A percentile compares a stretch with the other conserved stretches of the same genome.
phyloP scores from a whole-genome alignment of 1,284 basidiomycete genomes.

The Moesziomyces sp. region DNA sequence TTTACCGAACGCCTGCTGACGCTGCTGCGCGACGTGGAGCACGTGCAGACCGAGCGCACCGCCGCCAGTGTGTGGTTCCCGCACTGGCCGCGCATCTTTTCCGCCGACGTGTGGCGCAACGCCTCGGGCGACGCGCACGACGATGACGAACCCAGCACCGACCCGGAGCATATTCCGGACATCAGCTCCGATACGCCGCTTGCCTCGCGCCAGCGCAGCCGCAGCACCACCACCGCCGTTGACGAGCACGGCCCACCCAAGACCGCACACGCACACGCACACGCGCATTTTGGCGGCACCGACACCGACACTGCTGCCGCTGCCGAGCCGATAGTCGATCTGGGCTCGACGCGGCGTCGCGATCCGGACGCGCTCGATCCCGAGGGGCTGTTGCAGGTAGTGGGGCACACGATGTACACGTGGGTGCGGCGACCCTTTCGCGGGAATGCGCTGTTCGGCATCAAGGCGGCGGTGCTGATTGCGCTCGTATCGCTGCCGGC shows the following conservation, averaged over 20 bases:
- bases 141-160: slow-evolving; percentile 33
- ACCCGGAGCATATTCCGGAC: slow-evolving; percentile 46
- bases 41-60: slow-evolving; percentile 73
- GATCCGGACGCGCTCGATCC: slow-evolving; percentile 82
- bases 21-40: slow-evolving; percentile 74
- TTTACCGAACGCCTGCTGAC: slow-evolving; percentile 44
- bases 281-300: slow-evolving; percentile 4
- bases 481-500: slow-evolving; percentile 67
- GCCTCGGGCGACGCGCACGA: slow-evolving; percentile 21
- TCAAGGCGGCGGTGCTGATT: slow-evolving; percentile 81
- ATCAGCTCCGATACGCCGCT: slow-evolving; percentile 24
- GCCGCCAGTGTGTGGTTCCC: slow-evolving; percentile 78
- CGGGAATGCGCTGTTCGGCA: slow-evolving; percentile 74
- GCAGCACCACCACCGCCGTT: slow-evolving; percentile 20
- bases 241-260: background rate
- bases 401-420: slow-evolving; percentile 53
- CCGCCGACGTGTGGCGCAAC: slow-evolving; percentile 71
- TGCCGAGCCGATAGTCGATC: slow-evolving; percentile 58
- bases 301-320: background rate
- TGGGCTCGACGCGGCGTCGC: slow-evolving; percentile 72
- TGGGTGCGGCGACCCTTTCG: slow-evolving; percentile 52
- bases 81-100: slow-evolving; percentile 67
- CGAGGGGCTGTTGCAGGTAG: slow-evolving; percentile 32
- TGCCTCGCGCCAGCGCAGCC: slow-evolving; percentile 27
- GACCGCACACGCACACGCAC: slow-evolving; percentile 12